Percentiles rank a stretch among this genome's conserved stretches.
Evolutionary conservation across 2,329 filamentous ascomycete genomes (phyloP).

Genomic region (Aureobasidium pullulans): DNA sequence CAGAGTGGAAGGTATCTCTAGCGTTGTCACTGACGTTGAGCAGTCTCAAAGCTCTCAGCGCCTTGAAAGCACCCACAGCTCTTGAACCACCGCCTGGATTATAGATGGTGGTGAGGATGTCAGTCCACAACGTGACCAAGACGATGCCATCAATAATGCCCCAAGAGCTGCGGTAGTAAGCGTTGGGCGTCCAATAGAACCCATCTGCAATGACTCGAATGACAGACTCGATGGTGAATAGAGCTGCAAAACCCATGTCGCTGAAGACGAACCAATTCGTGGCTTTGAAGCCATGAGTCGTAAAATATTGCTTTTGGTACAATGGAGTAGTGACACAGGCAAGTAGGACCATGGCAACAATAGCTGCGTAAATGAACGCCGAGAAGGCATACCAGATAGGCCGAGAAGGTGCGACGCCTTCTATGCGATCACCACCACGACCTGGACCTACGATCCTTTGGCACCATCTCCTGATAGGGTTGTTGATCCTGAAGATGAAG

Average conservation of each 20-base stretch:
- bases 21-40: conserved; percentile 96
- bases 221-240: conserved; percentile 78
- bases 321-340: conserved; percentile 91
- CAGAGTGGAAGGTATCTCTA: conserved; percentile 90
- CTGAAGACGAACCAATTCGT: conserved; percentile 93
- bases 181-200: conserved; percentile 93
- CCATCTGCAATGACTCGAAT: conserved; percentile 96
- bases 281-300: conserved; percentile 49
- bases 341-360: conserved; percentile 95
- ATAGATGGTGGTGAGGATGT: conserved; percentile 73
- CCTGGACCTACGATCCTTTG: conserved; percentile 88
- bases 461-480: conserved; percentile 72
- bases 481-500: conserved; percentile 74
- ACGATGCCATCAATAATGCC: conserved; percentile 92
- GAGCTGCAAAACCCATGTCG: conserved; percentile 76
- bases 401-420: conserved; percentile 83
- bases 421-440: conserved; percentile 75
- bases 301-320: conserved; percentile 83
- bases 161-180: conserved; percentile 94
- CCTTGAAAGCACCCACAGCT: conserved; percentile 94
- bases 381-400: conserved; percentile 90
- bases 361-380: conserved; percentile 84
- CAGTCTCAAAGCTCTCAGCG: conserved; percentile 78
- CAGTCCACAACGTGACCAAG: conserved; percentile 89
- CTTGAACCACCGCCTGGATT: conserved; percentile 80